Base-by-base conservation (phyloP, 148 eudicot genomes). In the Fagopyrum tataricum region DNA sequence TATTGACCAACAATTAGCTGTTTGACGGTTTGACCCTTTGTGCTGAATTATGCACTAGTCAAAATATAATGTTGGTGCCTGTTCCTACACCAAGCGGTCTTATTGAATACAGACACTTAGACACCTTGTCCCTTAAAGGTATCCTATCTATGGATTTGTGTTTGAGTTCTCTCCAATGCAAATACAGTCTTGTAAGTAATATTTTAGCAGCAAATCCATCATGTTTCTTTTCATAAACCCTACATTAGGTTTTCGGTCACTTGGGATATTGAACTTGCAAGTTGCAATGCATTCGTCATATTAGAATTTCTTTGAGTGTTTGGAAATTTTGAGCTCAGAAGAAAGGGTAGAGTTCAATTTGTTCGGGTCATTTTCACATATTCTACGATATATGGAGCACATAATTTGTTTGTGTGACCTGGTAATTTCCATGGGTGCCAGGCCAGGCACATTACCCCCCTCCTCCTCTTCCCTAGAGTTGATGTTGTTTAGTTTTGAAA, bases 251-350 rank as follows among this genome's bases (percentile, higher is more conserved):
- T 23, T 7, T 10, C 37, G 64, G 64, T 12, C 2, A 17, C 5
- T 58, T 58, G 31, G 11, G 23, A 18, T 20, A 21, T 23, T 58
- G 23, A 58, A 58, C 64, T 58, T 12, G 31, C 21, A 21, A 7
- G 12, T 44, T 12, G 12, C 13, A 46, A 58, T 48, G 52, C 14
- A 48, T 15, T 48, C 14, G 14, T 48, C 52, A 13, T 8, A 10
- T 48, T 15, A 3, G 52, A 48, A 15, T 5, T 4, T 48, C 52
- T 10, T 56, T 56, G 64, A 20, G 67, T 62, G n/a, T 37, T 21
- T 64, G 43, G 69, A 39, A 64, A 14, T 4, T 64, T 64, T 64
- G 69, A 15, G 69, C 69, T 64, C 69, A 64, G 44, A 37, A 24
- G 37, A 20, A 64, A 64, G 44, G 39, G 39, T 37, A 64, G 43